phyloP scores from a whole-genome alignment of 805 yeast genomes.

The Pichia gijzeniarum region DNA sequence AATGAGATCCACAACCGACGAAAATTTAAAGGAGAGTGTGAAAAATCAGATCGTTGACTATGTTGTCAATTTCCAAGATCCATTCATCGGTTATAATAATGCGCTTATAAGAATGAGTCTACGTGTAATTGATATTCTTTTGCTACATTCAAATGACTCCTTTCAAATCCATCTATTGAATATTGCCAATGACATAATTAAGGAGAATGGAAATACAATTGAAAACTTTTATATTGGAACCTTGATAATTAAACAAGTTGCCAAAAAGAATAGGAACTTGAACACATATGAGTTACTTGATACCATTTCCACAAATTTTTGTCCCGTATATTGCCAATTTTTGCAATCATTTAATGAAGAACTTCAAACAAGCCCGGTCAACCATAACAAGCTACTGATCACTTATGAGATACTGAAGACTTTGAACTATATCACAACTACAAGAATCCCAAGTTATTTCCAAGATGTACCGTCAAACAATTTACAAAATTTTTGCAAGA shows the following conservation, averaged over 20 bases:
- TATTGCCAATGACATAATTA: constrained; percentile 39
- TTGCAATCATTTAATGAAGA: constrained; percentile 2
- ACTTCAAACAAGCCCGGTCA: background rate
- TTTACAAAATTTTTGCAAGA: constrained; percentile 1
- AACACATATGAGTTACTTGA: constrained; percentile 45
- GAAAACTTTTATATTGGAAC: constrained; percentile 57
- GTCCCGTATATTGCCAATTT: constrained; percentile 39
- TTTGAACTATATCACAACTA: constrained; percentile 69
- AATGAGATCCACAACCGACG: background rate
- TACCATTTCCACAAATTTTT: constrained; percentile 45
- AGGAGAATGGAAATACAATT: constrained; percentile 34
- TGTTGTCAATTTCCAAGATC: constrained; percentile 1
- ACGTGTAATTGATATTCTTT: constrained; percentile 48
- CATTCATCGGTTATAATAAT: constrained; percentile 1
- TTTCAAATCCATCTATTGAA: constrained; percentile 52
- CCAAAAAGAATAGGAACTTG: constrained; percentile 67
- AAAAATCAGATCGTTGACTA: constrained; percentile 2
- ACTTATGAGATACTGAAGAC: constrained; percentile 60
- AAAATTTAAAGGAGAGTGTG: background rate
- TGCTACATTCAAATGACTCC: constrained; percentile 34
- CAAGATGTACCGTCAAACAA: background rate
- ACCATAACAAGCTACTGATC: background rate
- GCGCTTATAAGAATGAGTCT: constrained; percentile 20
- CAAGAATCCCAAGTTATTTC: constrained; percentile 61
- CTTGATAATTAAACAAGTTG: constrained; percentile 61